Conservation (phyloP, 139 green algal genomes). For the Penium margaritaceum region DNA sequence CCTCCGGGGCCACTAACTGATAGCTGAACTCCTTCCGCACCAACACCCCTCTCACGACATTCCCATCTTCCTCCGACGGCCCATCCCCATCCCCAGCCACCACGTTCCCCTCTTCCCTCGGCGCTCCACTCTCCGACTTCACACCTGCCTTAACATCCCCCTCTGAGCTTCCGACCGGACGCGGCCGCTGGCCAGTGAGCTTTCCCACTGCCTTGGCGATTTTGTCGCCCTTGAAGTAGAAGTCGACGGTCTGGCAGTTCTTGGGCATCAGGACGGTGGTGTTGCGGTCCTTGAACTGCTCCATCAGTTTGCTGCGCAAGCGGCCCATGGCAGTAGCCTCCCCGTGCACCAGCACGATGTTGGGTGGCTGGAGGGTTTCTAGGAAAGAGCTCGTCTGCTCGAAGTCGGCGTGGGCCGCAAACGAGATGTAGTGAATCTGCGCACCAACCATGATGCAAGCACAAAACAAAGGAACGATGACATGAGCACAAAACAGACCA, state of each 20-base stretch:
- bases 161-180: no score
- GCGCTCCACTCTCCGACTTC: conserved; percentile 55
- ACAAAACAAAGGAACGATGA: no score
- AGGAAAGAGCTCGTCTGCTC: conserved; percentile 90
- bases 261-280: conserved; percentile 55
- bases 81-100: not conserved
- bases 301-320: conserved; percentile 54
- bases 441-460: no score
- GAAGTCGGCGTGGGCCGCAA: conserved; percentile 96
- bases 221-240: conserved; percentile 50
- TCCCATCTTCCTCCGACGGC: conserved; percentile 5
- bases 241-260: conserved; percentile 53
- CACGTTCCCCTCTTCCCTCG: not conserved
- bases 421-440: conserved; percentile 90
- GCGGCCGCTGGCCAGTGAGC: no score
- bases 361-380: conserved; percentile 65
- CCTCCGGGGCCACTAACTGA: conserved; percentile 69
- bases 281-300: not conserved
- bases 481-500: no score
- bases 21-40: conserved; percentile 59
- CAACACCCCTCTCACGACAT: conserved; percentile 51
- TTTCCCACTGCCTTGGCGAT: conserved; percentile 46
- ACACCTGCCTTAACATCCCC: not conserved
- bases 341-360: conserved; percentile 93
- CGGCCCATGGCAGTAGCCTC: conserved; percentile 78